Evolutionary conservation across 2,329 filamentous ascomycete species (phyloP), one percentile per base, ranked within the genome.

Genomic region (Fusarium continuum): DNA sequence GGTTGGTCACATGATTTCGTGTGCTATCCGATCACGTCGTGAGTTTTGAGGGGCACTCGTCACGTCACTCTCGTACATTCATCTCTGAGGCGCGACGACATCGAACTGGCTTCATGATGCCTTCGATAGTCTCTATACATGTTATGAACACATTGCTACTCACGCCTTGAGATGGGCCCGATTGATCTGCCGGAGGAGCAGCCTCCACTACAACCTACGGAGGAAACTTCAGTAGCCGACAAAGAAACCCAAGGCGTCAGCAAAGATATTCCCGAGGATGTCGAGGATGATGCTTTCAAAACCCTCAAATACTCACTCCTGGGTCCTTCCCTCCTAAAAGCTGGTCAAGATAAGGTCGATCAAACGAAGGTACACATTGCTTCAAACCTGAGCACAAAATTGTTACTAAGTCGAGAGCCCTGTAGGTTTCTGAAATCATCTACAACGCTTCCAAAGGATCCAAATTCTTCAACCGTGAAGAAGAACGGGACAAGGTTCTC

Each of bases 391-490:
- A 5, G 2, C 23, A 8, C 28, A 17, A 9, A 13, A 25, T 19
- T 22, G 28, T 47, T 47, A 34, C 49, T 64, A 46, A 34, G 51
- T 57, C 22, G 11, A 36, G 11, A 36, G 16, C 20, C 11, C 44
- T 90, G 28, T 14, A 71, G 88, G 93, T 99, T 44, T 96, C 93
- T 3, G 93, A 98, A 70, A 89, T 98, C 68, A 99, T 99, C 58
- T 98, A 97, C 78, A 92, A 96, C 75, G 93, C 93, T 10, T 97
- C 93, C 14, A 97, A 96, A 74, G 95, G 95, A 41, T 96, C 92
- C 67, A 97, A 97, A 75, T 99, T 90, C 79, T 99, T 98, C 83
- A 91, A 90, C 68, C 92, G 93, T 57, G 95, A 99, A 76, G 90
- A 97, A 74, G 83, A 80, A 53, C 90, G 89, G 69, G 94, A 98